Percentiles rank a stretch among this genome's conserved stretches.
These are phyloP conservation scores for Coleophoma eucalyptorum DNA, from an alignment of 2,329 filamentous ascomycete genomes.

Conservation along the genomic window DNA sequence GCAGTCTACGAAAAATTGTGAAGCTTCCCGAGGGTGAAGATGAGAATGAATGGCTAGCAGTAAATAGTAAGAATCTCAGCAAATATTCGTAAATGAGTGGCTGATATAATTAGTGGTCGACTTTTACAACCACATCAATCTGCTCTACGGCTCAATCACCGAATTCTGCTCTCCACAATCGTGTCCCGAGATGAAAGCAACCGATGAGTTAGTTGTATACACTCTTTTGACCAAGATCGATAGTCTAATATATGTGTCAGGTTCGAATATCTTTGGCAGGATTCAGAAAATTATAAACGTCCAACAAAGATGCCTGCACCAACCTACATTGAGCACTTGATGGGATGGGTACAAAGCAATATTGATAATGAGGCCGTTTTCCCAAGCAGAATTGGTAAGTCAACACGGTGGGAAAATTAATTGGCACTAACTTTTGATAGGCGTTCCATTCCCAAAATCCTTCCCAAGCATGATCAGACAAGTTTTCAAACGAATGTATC, in stretches of 20 bases:
- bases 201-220: slow-evolving; percentile 71
- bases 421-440: slow-evolving; percentile 31
- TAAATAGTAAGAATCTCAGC: slow-evolving; percentile 68
- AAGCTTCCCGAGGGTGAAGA: slow-evolving; percentile 97
- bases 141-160: slow-evolving; percentile 97
- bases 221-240: not conserved
- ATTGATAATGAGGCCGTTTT: slow-evolving; percentile 96
- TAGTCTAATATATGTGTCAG: slow-evolving; percentile 37
- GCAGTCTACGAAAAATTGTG: slow-evolving; percentile 92
- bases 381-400: slow-evolving; percentile 80
- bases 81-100: not conserved
- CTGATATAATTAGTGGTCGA: slow-evolving; percentile 74
- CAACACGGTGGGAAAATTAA: not conserved
- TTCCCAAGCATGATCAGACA: slow-evolving; percentile 87
- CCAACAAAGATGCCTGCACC: slow-evolving; percentile 98
- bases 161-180: slow-evolving; percentile 98
- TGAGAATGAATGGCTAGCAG: slow-evolving; percentile 95
- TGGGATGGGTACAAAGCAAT: slow-evolving; percentile 93
- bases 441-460: slow-evolving; percentile 90
- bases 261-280: slow-evolving; percentile 99
- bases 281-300: slow-evolving; percentile 87
- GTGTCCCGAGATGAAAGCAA: slow-evolving; percentile 99
- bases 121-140: slow-evolving; percentile 99
- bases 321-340: slow-evolving; percentile 95
- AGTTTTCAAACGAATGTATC: slow-evolving; percentile 98